phyloP scores from a whole-genome alignment of 495 filamentous ascomycete species.

The Daldinia loculata region DNA sequence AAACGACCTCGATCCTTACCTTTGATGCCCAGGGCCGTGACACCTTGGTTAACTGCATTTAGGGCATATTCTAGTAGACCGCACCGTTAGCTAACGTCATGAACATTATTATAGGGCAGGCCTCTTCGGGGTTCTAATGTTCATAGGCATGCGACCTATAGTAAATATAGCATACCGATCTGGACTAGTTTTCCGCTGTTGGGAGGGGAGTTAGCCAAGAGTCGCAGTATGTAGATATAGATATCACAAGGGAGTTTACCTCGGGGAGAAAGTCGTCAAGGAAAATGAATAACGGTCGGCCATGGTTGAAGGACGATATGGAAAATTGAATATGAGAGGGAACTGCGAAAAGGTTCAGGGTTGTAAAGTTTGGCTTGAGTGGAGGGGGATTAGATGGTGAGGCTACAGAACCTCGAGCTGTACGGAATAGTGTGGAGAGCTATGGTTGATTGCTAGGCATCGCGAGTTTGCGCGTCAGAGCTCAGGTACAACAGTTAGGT shows the following conservation, averaged over 20 bases:
- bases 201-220: slow-evolving; percentile 57
- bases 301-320: slow-evolving; percentile 64
- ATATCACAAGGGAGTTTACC: slow-evolving; percentile 66
- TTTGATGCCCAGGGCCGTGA: slow-evolving; percentile 98
- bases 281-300: slow-evolving; percentile 99
- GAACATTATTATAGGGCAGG: neutral
- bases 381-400: slow-evolving; percentile 28
- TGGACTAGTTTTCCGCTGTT: slow-evolving; percentile 90
- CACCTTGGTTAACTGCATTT: slow-evolving; percentile 98
- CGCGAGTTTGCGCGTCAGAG: slow-evolving; percentile 45
- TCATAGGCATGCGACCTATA: slow-evolving; percentile 15
- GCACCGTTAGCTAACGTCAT: slow-evolving; percentile 41
- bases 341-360: neutral
- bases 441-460: slow-evolving; percentile 40
- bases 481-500: slow-evolving; percentile 22
- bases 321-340: slow-evolving; percentile 11
- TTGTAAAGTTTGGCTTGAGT: slow-evolving; percentile 11
- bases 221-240: slow-evolving; percentile 15
- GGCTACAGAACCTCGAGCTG: slow-evolving; percentile 35
- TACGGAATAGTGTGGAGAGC: slow-evolving; percentile 42
- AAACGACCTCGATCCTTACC: slow-evolving; percentile 60
- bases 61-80: slow-evolving; percentile 90
- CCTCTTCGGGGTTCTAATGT: neutral
- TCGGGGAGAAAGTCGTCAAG: slow-evolving; percentile 98
- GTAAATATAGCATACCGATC: slow-evolving; percentile 65